Percentiles rank a stretch among this genome's conserved stretches.
Evolutionary conservation across 1,139 yeast genomes (phyloP).

Genomic region (Saccharomycopsis hybrid): DNA sequence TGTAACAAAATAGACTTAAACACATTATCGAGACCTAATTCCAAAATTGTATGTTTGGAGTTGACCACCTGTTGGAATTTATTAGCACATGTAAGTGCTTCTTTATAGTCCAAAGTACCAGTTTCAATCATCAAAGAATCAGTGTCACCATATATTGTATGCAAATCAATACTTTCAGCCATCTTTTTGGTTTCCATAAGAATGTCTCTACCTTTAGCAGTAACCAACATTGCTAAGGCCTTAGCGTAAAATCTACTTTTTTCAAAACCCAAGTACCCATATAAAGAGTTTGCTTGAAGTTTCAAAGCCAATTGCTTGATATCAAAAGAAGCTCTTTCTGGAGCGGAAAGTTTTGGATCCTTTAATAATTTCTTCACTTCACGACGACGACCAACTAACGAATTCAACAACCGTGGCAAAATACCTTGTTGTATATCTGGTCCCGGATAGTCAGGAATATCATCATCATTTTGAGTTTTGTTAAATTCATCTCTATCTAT

Average conservation of each 20-base stretch:
- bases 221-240: conserved; percentile 92
- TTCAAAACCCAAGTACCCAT: conserved; percentile 94
- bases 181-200: conserved; percentile 87
- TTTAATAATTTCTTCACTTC: conserved; percentile 86
- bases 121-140: conserved; percentile 99
- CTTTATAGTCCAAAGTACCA: conserved; percentile 59
- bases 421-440: conserved; percentile 64
- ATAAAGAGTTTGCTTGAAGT: conserved; percentile 97
- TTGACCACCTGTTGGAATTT: conserved; percentile 81
- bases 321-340: conserved; percentile 76
- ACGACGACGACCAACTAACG: conserved; percentile 84
- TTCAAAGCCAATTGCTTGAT: conserved; percentile 95
- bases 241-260: conserved; percentile 92
- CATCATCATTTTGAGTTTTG: conserved; percentile 43
- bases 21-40: conserved; percentile 92
- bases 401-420: conserved; percentile 74
- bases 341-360: conserved; percentile 56
- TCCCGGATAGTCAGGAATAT: conserved; percentile 68
- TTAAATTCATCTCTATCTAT: conserved; percentile 57
- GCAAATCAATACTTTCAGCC: conserved; percentile 75
- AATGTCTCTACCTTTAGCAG: conserved; percentile 93
- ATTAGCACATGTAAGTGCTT: conserved; percentile 78
- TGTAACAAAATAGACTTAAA: conserved; percentile 80
- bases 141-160: conserved; percentile 97
- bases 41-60: conserved; percentile 79